A percentile compares a stretch with the other conserved stretches of the same genome.
These are phyloP conservation scores for Musa acuminata DNA, from an alignment of 176 grass and related monocot species.

Conservation along the genomic window DNA sequence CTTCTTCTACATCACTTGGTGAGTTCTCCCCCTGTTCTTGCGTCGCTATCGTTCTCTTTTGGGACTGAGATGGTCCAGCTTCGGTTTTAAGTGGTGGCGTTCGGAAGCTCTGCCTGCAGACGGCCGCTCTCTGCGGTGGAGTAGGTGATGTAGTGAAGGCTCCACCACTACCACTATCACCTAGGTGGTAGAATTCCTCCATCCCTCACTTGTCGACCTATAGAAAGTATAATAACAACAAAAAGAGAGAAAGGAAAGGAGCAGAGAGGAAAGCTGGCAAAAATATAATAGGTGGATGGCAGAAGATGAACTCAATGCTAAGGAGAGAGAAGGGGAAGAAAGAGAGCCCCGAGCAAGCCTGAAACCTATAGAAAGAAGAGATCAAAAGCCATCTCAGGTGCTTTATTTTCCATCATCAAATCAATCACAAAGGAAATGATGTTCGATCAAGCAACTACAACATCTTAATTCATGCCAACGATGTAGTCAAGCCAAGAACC, in stretches of 20 bases:
- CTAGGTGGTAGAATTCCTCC: slow-evolving; percentile 30
- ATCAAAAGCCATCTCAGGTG: not conserved
- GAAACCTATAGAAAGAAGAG: not conserved
- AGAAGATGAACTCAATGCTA: not conserved
- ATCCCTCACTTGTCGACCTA: slow-evolving; percentile 3
- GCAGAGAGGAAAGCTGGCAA: not conserved
- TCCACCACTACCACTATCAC: not conserved
- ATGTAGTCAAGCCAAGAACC: too few species aligned
- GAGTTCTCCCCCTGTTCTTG: slow-evolving; percentile 12
- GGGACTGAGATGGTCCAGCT: slow-evolving; percentile 2
- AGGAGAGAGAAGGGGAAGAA: not conserved
- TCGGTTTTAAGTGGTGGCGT: slow-evolving; percentile 11
- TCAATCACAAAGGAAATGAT: slow-evolving; percentile 4
- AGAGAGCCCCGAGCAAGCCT: not conserved
- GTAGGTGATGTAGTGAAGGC: slow-evolving; percentile 19
- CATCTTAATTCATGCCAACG: not conserved
- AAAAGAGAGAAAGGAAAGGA: not conserved
- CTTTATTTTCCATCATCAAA: not conserved
- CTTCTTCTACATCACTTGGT: slow-evolving; percentile 28
- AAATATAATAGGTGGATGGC: not conserved
- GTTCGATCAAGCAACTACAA: not conserved
- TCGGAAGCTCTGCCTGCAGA: not conserved
- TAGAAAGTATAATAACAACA: not conserved
- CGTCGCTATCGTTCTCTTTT: not conserved
- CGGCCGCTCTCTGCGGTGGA: slow-evolving; percentile 22